phyloP scores from a whole-genome alignment of 164 flowering plant genomes.

The Houttuynia cordata region DNA sequence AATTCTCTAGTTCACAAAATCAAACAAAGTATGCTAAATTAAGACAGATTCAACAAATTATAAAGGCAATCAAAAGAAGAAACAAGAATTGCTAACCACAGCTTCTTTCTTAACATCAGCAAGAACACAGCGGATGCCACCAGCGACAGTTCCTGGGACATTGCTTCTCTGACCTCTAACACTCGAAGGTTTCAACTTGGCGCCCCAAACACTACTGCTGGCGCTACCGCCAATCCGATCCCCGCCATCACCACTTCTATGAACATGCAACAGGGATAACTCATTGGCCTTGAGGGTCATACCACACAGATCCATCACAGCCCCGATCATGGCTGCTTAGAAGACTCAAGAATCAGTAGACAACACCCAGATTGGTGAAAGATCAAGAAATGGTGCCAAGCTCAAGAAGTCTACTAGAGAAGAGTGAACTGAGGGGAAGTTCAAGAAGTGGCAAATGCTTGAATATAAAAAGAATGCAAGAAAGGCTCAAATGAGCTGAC shows the following conservation, averaged over 20 bases:
- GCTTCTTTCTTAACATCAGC: conserved; percentile 39
- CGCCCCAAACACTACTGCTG: conserved; percentile 17
- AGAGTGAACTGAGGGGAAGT: too few relatives aligned
- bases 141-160: conserved; percentile 25
- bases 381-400: too few relatives aligned
- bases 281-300: conserved; percentile 22
- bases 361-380: too few relatives aligned
- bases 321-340: background rate
- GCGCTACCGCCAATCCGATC: conserved; percentile 22
- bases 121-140: conserved; percentile 42
- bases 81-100: conserved; percentile 27
- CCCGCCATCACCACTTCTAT: conserved; percentile 24
- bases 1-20: background rate
- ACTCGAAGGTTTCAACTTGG: conserved; percentile 16
- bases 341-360: background rate
- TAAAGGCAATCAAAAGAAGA: background rate
- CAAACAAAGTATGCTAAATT: background rate
- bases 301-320: conserved; percentile 38
- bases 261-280: conserved; percentile 7
- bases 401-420: too few relatives aligned
- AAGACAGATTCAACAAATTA: too few relatives aligned
- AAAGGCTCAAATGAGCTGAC: too few relatives aligned
- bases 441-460: too few relatives aligned
- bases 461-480: too few relatives aligned
- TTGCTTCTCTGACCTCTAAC: conserved; percentile 13